Conservation (phyloP, 805 yeast genomes). For the Metschnikowia cubensis region DNA sequence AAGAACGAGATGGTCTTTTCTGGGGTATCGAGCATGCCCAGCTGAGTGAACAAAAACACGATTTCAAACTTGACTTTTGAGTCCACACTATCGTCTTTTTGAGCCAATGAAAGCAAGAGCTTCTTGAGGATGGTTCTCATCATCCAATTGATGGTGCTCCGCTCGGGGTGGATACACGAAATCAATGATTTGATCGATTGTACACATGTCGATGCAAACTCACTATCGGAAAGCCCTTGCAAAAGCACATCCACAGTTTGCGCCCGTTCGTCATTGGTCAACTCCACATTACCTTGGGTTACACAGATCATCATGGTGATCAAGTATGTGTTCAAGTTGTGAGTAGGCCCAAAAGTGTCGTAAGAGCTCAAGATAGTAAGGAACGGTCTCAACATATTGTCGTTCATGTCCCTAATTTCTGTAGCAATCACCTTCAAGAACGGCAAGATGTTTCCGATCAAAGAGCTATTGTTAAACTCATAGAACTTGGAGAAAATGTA, state of each 20-base stretch:
- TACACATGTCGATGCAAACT: conserved; percentile 27
- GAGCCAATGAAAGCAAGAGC: conserved; percentile 24
- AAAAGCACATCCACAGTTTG: conserved; percentile 24
- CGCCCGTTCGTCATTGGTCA: conserved; percentile 23
- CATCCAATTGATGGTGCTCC: conserved; percentile 36
- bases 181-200: conserved; percentile 64
- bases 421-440: conserved; percentile 32
- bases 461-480: conserved; percentile 38
- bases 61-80: conserved; percentile 44
- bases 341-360: neutral
- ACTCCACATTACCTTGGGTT: conserved; percentile 31
- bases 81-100: conserved; percentile 21
- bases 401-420: conserved; percentile 18
- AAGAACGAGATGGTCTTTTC: conserved; percentile 27
- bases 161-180: conserved; percentile 24
- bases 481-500: conserved; percentile 57
- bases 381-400: conserved; percentile 26
- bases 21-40: conserved; percentile 23
- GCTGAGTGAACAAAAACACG: conserved; percentile 42
- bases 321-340: conserved; percentile 23
- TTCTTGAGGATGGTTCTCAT: conserved; percentile 45
- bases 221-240: conserved; percentile 19
- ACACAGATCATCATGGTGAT: conserved; percentile 33
- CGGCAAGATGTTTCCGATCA: conserved; percentile 47
- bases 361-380: conserved; percentile 7